Base-by-base conservation (phyloP, 345 rosid species). In the Sisymbrium irio region DNA sequence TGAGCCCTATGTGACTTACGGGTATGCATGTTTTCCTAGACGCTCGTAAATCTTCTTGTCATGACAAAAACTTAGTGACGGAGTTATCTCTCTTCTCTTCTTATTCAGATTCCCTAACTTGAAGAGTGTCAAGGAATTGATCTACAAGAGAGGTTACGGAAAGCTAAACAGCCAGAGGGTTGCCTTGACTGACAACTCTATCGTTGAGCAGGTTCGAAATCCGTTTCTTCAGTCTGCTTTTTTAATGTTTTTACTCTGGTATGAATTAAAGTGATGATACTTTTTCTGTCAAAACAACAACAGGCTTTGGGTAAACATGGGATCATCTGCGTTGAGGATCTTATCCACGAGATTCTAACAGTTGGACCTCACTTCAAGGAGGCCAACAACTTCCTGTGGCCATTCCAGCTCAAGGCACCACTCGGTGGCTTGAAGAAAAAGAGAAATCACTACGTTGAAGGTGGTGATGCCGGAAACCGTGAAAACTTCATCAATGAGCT, bases 311-410 rank as follows among this genome's bases (percentile, higher is more conserved):
- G 97, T 0, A 86, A 85, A 78, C 72, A 78, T 25, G 95, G 93
- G 7, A 89, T 91, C 46, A 82, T 91, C 77, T 91, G 90, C 71
- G 62, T 67, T 32, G 98, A 93, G 70, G 98, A 88, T 78, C 80
- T 93, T 22, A 85, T 93, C 69, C 97, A 93, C 40, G 98, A 91
- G 80, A 89, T 94, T 39, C 62, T 89, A 81, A 89, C 93, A 0
- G 97, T 94, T 0, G 98, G 98, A 12, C 96, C 96, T 35, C 96
- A 91, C 63, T 94, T 94, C 80, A 94, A 91, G 85, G 91, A 94
- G 76, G 97, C 97, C 87, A 58, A 88, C 85, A 77, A 89, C 88
- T 94, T 88, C 81, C 67, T 91, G 11, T 94, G 97, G 98, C 97
- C 97, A 6, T 94, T 94, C 81, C 85, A 94, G 86, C 91, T 94